These are phyloP conservation scores for Gnomoniopsis smithogilvyi DNA, from an alignment of 2,329 filamentous ascomycete species.

Conservation along the genomic window DNA sequence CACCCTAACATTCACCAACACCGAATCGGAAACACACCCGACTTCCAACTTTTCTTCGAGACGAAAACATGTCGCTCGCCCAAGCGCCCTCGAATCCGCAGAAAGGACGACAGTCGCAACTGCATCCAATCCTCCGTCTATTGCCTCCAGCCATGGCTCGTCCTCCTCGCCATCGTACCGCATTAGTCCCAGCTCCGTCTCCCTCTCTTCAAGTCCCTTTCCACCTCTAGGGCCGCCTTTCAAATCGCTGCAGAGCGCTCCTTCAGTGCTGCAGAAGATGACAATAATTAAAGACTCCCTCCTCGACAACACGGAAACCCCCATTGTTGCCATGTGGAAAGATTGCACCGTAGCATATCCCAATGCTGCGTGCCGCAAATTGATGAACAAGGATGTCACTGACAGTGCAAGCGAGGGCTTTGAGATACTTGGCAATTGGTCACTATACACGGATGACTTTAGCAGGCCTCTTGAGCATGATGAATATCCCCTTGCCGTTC, in stretches of 20 bases:
- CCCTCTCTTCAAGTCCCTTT: conserved; percentile 57
- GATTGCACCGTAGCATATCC: conserved; percentile 72
- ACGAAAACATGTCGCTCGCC: conserved; percentile 37
- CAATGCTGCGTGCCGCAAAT: conserved; percentile 60
- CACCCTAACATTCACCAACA: conserved; percentile 71
- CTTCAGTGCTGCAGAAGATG: conserved; percentile 70
- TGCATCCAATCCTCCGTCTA: conserved; percentile 43
- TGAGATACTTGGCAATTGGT: conserved; percentile 59
- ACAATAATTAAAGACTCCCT: conserved; percentile 74
- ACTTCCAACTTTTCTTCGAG: conserved; percentile 27
- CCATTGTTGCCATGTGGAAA: conserved; percentile 77
- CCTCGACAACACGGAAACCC: conserved; percentile 70
- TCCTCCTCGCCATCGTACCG: conserved; percentile 44
- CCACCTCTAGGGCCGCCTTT: conserved; percentile 66
- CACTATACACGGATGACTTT: conserved; percentile 66
- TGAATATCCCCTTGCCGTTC: conserved; percentile 64
- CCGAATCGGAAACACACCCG: conserved; percentile 37
- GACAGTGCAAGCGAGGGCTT: conserved; percentile 42
- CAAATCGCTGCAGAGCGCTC: conserved; percentile 50
- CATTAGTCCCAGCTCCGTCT: conserved; percentile 48
- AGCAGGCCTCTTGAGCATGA: conserved; percentile 50
- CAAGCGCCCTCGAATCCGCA: conserved; percentile 41
- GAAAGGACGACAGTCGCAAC: conserved; percentile 42
- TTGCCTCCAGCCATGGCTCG: conserved; percentile 41
- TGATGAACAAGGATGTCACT: conserved; percentile 44